Evolutionary conservation across 192 early-diverging fungal species (phyloP).

Genomic region (Lunasporangiospora selenospora): DNA sequence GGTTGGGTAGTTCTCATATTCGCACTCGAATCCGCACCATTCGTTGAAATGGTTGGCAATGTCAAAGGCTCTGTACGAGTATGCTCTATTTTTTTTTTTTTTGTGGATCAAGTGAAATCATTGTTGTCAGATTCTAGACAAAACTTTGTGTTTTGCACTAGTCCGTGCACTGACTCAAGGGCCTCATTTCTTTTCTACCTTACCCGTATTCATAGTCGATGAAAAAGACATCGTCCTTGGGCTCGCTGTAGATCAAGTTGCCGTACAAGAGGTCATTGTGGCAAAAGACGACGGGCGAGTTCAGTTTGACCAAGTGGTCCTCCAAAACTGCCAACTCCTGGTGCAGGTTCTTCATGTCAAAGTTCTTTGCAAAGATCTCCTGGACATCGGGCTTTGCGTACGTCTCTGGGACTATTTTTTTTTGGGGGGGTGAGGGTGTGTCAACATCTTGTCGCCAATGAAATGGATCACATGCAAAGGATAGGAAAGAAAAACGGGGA

Average conservation of each 20-base stretch:
- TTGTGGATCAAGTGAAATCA: no score
- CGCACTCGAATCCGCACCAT: constrained; percentile 90
- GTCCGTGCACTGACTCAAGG: no score
- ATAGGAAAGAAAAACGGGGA: neutral
- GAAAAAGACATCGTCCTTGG: constrained; percentile 69
- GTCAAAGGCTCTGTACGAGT: constrained; percentile 89
- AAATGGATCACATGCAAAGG: constrained; percentile 1
- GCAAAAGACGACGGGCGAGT: constrained; percentile 87
- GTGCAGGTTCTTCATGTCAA: constrained; percentile 51
- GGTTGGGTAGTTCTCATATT: constrained; percentile 83
- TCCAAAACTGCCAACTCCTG: constrained; percentile 61
- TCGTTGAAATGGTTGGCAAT: constrained; percentile 98
- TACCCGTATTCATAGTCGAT: constrained; percentile 97
- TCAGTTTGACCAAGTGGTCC: constrained; percentile 55
- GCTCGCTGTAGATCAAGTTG: constrained; percentile 83
- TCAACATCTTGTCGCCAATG: neutral
- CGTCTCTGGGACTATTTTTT: constrained; percentile 58
- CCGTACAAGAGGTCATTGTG: constrained; percentile 94
- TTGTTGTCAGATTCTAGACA: no score
- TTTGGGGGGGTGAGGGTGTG: neutral
- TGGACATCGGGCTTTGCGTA: constrained; percentile 65
- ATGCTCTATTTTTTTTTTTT: no score
- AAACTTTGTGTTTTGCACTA: no score
- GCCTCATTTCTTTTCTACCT: no score
- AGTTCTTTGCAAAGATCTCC: constrained; percentile 60